A percentile compares a stretch with the other conserved stretches of the same genome.
These are phyloP conservation scores for Diaporthe australafricana DNA, from an alignment of 2,329 filamentous ascomycete genomes.

Conservation along the genomic window DNA sequence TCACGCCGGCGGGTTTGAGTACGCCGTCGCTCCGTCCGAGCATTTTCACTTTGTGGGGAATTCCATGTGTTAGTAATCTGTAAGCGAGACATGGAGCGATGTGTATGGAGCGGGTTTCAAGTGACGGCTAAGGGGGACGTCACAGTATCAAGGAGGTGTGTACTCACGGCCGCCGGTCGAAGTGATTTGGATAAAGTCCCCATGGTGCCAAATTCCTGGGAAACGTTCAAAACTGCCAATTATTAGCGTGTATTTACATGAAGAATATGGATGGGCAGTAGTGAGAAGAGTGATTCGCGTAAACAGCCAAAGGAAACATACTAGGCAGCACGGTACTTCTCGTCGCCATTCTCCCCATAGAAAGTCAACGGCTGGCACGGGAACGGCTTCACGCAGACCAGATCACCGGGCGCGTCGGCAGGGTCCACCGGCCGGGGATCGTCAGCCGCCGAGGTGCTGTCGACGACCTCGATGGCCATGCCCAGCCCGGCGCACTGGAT, in stretches of 20 bases:
- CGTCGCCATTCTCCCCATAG: conserved; percentile 78
- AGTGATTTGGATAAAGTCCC: conserved; percentile 83
- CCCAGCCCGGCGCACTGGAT: conserved; percentile 83
- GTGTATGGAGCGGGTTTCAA: no score
- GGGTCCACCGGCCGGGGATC: conserved; percentile 56
- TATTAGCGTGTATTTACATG: background rate
- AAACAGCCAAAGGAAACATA: background rate
- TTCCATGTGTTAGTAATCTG: background rate
- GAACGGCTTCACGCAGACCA: conserved; percentile 89
- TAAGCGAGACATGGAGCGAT: fast-evolving
- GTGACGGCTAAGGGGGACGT: no score
- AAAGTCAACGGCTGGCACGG: conserved; percentile 92
- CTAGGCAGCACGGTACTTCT: conserved; percentile 86
- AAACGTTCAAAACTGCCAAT: conserved; percentile 78
- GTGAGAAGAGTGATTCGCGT: no score
- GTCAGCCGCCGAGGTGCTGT: conserved; percentile 66
- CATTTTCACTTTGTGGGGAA: conserved; percentile 73
- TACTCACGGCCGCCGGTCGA: conserved; percentile 70
- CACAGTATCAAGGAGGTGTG: background rate
- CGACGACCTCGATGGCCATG: conserved; percentile 77
- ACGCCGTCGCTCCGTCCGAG: conserved; percentile 93
- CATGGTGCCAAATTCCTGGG: conserved; percentile 86
- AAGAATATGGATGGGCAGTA: background rate
- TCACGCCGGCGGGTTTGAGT: conserved; percentile 87
- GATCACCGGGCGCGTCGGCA: conserved; percentile 81